phyloP scores from a whole-genome alignment of 139 green algal genomes.

The Dunaliella primolecta region DNA sequence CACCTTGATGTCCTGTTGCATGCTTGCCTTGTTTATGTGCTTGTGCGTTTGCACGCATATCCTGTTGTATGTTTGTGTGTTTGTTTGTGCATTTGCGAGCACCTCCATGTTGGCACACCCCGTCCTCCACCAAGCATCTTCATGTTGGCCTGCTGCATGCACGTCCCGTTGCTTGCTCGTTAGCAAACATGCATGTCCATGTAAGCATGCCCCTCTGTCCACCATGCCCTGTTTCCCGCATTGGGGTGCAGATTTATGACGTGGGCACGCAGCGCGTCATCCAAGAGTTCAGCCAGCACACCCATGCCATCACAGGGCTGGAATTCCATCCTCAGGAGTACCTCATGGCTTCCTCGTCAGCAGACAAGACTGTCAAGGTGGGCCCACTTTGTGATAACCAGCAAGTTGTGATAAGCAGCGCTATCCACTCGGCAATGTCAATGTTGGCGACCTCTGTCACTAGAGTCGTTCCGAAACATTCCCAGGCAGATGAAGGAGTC shows the following conservation, averaged over 20 bases:
- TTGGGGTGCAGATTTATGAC: constrained; percentile 80
- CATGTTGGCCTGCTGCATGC: no score
- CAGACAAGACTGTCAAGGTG: constrained; percentile 65
- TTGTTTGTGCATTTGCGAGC: not conserved
- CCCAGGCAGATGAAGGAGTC: not conserved
- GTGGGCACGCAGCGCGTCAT: constrained; percentile 62
- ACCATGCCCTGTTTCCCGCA: no score
- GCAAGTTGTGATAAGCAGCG: not conserved
- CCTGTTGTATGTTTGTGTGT: not conserved
- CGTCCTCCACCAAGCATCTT: no score
- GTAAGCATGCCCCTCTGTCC: not conserved
- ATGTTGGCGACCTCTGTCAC: no score
- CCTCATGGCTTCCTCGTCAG: constrained; percentile 66
- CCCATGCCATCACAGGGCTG: constrained; percentile 58
- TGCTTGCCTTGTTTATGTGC: no score
- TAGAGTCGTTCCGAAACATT: no score
- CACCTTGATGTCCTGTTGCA: no score
- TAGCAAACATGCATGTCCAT: no score
- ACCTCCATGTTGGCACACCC: no score
- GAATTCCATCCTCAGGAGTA: constrained; percentile 84
- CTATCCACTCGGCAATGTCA: no score
- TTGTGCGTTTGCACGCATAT: no score
- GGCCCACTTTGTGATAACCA: not conserved
- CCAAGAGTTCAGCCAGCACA: constrained; percentile 58
- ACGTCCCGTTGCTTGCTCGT: no score